Evolutionary conservation across 1,284 basidiomycete species (phyloP).

Genomic region (Kwoniella shivajii): DNA sequence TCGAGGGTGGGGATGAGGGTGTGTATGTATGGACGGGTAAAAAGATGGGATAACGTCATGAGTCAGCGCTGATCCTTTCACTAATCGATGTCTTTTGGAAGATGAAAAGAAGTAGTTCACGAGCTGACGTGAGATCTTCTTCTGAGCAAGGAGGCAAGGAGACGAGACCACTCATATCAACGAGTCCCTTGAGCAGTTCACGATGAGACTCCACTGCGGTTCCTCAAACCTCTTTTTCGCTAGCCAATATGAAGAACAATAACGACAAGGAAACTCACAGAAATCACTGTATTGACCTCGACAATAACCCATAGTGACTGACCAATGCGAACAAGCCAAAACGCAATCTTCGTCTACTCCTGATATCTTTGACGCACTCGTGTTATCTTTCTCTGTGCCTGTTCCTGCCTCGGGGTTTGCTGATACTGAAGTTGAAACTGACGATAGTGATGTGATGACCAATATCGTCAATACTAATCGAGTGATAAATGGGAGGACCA

Average conservation of each 20-base stretch:
- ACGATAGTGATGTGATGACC: background rate
- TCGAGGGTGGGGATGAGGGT: background rate
- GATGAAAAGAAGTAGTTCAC: background rate
- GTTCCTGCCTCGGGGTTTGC: background rate
- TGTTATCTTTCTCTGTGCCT: too few species aligned
- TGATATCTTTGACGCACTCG: too few species aligned
- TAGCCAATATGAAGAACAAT: background rate
- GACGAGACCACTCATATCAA: background rate
- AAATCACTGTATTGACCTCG: conserved; percentile 10
- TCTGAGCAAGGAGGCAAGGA: background rate
- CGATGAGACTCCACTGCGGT: background rate
- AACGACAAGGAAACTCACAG: background rate
- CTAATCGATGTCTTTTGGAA: background rate
- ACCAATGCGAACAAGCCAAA: conserved; percentile 31
- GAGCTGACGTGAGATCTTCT: background rate
- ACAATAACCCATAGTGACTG: conserved; percentile 32
- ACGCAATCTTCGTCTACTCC: conserved; percentile 24
- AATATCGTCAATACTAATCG: background rate
- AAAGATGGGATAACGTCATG: background rate
- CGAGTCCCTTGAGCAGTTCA: too few species aligned
- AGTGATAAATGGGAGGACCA: background rate
- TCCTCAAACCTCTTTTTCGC: background rate
- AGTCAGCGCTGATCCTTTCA: background rate
- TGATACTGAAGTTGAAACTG: background rate
- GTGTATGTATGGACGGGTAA: background rate